Conservation (phyloP, 1,284 basidiomycete genomes). For the Amylostereum areolatum region DNA sequence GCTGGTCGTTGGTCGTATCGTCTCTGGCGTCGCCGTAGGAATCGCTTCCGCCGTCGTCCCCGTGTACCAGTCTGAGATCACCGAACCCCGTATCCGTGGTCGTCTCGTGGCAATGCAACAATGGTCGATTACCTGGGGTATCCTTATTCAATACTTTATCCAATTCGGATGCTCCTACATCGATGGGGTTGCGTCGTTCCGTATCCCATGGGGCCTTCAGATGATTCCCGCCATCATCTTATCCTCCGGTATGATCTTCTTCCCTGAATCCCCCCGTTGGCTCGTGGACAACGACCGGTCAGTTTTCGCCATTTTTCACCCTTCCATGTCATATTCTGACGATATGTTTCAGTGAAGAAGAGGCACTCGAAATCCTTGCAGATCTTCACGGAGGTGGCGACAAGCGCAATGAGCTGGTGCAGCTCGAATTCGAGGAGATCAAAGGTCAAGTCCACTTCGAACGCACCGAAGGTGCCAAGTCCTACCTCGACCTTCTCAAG, state of each 20-base stretch:
- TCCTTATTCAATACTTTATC: constrained; percentile 2
- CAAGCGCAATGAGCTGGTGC: constrained; percentile 56
- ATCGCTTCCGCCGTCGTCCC: constrained; percentile 35
- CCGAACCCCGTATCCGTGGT: constrained; percentile 2
- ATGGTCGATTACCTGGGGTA: constrained; percentile 1
- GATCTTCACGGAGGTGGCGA: constrained; percentile 77
- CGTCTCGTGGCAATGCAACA: constrained; percentile 3
- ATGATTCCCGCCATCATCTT: constrained; percentile 1
- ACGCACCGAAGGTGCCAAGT: constrained; percentile 64
- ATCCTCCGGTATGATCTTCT: constrained; percentile 20
- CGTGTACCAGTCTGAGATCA: constrained; percentile 21
- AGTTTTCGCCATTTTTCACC: constrained; percentile 10
- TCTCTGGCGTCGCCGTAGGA: constrained; percentile 34
- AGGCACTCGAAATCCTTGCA: constrained; percentile 73
- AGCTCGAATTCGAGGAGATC: constrained; percentile 78
- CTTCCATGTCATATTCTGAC: too few species aligned
- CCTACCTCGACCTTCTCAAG: constrained; percentile 59
- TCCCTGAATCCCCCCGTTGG: constrained; percentile 67
- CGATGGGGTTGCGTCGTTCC: constrained; percentile 2
- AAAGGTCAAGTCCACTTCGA: constrained; percentile 69
- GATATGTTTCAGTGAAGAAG: constrained; percentile 47
- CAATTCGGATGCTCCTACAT: constrained; percentile 4
- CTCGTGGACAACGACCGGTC: constrained; percentile 56
- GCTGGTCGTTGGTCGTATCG: constrained; percentile 40
- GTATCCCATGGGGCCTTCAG: constrained; percentile 4